phyloP scores from a whole-genome alignment of 2,329 filamentous ascomycete genomes.

The Elsinoe arachidis region DNA sequence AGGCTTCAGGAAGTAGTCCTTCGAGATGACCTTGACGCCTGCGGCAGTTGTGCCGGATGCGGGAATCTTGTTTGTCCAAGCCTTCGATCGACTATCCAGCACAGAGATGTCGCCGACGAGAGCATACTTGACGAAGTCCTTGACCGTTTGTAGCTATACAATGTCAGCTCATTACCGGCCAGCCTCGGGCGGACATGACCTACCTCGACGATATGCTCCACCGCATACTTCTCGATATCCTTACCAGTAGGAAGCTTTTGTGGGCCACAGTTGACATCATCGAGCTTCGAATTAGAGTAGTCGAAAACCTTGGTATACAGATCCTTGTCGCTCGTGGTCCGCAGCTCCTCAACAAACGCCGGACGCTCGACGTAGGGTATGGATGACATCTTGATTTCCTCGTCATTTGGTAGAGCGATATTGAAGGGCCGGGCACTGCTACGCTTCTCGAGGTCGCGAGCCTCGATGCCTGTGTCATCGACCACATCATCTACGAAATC shows the following conservation, averaged over 20 bases:
- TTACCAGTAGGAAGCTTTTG: background rate
- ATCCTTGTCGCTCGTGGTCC: background rate
- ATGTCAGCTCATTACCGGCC: background rate
- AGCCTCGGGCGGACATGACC: background rate
- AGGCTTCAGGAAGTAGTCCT: background rate
- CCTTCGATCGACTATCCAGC: background rate
- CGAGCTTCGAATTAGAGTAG: background rate
- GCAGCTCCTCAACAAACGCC: background rate
- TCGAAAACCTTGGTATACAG: constrained; percentile 5
- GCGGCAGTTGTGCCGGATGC: background rate
- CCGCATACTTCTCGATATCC: background rate
- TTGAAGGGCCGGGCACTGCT: background rate
- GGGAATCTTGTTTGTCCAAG: background rate
- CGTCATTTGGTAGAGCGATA: background rate
- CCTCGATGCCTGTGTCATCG: background rate
- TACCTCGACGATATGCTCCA: constrained; percentile 3
- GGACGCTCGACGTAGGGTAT: background rate
- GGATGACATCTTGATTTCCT: constrained; percentile 3
- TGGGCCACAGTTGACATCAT: background rate
- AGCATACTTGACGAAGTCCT: constrained; percentile 3
- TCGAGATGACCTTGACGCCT: background rate
- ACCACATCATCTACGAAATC: background rate
- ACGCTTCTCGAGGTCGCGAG: background rate
- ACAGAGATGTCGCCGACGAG: constrained; percentile 1
- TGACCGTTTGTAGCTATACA: background rate